phyloP scores from a whole-genome alignment of 768 basidiomycete genomes.

The Mrakia hoshinonis region DNA sequence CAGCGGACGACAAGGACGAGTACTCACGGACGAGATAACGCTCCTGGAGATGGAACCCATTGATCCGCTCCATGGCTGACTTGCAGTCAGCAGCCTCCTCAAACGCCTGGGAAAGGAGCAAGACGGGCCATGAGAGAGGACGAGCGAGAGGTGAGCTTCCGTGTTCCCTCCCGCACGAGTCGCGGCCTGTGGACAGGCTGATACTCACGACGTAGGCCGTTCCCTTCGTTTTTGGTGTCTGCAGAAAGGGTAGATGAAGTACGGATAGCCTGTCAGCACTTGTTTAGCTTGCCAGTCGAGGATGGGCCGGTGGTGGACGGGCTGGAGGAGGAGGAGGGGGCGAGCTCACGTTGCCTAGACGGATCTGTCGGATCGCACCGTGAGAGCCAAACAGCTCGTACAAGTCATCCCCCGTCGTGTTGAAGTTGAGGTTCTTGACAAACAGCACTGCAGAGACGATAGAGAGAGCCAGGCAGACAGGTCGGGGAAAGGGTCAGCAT shows the following conservation, averaged over 20 bases:
- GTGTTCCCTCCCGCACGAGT: too few relatives aligned
- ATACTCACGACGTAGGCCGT: conserved; percentile 29
- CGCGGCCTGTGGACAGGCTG: not conserved
- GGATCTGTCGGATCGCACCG: conserved; percentile 27
- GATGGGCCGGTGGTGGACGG: too few relatives aligned
- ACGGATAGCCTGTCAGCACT: not conserved
- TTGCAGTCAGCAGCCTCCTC: conserved; percentile 26
- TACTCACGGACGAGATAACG: conserved; percentile 29
- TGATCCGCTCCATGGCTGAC: conserved; percentile 28
- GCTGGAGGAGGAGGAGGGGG: not conserved
- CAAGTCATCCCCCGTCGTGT: conserved; percentile 29
- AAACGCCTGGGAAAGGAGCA: conserved; percentile 16
- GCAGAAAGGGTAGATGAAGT: not conserved
- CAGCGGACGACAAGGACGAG: not conserved
- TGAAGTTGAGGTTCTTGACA: conserved; percentile 31
- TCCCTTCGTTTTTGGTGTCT: conserved; percentile 29
- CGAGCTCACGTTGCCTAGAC: conserved; percentile 27
- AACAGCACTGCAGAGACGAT: conserved; percentile 16
- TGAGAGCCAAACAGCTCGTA: conserved; percentile 29
- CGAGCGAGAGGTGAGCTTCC: not conserved
- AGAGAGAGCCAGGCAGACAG: not conserved
- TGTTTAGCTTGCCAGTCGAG: too few relatives aligned
- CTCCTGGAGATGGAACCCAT: conserved; percentile 29
- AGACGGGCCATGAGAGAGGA: not conserved
- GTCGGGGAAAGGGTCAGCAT: not conserved